Conservation (phyloP, 176 grass and related monocot species). For the Eleusine indica region DNA sequence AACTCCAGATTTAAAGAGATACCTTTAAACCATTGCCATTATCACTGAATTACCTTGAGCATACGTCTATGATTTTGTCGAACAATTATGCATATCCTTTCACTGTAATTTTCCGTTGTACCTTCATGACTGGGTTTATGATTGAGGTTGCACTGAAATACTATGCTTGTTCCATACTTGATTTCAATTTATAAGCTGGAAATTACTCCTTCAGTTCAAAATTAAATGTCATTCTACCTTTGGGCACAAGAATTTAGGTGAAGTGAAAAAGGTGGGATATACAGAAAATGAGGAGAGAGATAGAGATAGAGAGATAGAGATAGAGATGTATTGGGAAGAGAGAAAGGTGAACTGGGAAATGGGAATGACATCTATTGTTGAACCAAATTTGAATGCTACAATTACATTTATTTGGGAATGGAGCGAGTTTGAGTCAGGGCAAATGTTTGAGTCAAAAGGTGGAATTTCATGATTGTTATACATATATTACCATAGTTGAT, state of each 20-base stretch:
- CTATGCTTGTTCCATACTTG: background rate
- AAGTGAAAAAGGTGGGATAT: too few species aligned
- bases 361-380: too few species aligned
- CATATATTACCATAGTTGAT: background rate
- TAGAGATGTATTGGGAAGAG: too few species aligned
- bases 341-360: too few species aligned
- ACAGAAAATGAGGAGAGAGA: too few species aligned
- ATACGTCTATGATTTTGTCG: background rate
- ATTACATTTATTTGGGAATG: too few species aligned
- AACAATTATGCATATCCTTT: background rate
- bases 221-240: too few species aligned
- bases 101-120: background rate
- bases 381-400: too few species aligned
- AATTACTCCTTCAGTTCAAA: background rate
- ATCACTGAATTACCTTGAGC: slow-evolving; percentile 12
- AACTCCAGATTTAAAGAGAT: background rate
- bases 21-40: background rate
- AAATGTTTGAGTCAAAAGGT: slow-evolving; percentile 10
- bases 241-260: too few species aligned
- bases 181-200: background rate
- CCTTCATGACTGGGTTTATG: background rate
- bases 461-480: slow-evolving; percentile 2
- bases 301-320: too few species aligned
- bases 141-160: background rate
- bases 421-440: background rate